These are phyloP conservation scores for Penicillium sclerotigenum DNA, from an alignment of 2,329 filamentous ascomycete species.

Conservation along the genomic window DNA sequence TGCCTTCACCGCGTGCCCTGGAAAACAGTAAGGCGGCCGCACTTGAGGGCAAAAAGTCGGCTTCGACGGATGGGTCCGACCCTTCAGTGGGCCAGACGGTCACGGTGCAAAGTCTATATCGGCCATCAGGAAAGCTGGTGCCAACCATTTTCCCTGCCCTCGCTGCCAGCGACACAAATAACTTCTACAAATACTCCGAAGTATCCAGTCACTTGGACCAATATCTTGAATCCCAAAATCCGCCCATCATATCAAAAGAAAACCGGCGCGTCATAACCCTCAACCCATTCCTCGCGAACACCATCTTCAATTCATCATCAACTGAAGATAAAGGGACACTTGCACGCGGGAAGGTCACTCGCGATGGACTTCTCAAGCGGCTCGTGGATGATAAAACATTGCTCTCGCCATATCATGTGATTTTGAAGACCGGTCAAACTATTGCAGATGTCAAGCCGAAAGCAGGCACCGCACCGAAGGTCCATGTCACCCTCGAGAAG, in stretches of 20 bases:
- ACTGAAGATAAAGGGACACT: slow-evolving; percentile 55
- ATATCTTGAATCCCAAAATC: slow-evolving; percentile 57
- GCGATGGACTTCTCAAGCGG: slow-evolving; percentile 60
- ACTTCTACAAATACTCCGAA: slow-evolving; percentile 59
- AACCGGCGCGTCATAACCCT: slow-evolving; percentile 62
- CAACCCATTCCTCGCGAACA: slow-evolving; percentile 61
- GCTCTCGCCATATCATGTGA: slow-evolving; percentile 56
- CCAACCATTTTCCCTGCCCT: slow-evolving; percentile 52
- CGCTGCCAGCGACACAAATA: slow-evolving; percentile 49
- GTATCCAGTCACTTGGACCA: slow-evolving; percentile 56
- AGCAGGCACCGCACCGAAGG: slow-evolving; percentile 58
- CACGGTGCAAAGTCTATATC: slow-evolving; percentile 52
- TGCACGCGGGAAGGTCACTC: slow-evolving; percentile 56
- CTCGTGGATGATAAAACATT: slow-evolving; percentile 50
- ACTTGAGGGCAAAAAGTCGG: slow-evolving; percentile 30
- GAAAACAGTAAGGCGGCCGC: slow-evolving; percentile 39
- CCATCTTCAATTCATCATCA: slow-evolving; percentile 55
- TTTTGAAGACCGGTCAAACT: slow-evolving; percentile 47
- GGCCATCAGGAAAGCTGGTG: slow-evolving; percentile 56
- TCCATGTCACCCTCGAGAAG: slow-evolving; percentile 59
- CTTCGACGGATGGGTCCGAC: slow-evolving; percentile 32
- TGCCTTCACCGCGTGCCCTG: slow-evolving; percentile 56
- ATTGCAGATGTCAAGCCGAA: slow-evolving; percentile 55
- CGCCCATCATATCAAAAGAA: slow-evolving; percentile 52
- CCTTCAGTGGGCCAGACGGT: slow-evolving; percentile 45